Percentiles rank a stretch among this genome's conserved stretches.
These are phyloP conservation scores for Rosa persica DNA, from an alignment of 306 rosid genomes.

Conservation along the genomic window DNA sequence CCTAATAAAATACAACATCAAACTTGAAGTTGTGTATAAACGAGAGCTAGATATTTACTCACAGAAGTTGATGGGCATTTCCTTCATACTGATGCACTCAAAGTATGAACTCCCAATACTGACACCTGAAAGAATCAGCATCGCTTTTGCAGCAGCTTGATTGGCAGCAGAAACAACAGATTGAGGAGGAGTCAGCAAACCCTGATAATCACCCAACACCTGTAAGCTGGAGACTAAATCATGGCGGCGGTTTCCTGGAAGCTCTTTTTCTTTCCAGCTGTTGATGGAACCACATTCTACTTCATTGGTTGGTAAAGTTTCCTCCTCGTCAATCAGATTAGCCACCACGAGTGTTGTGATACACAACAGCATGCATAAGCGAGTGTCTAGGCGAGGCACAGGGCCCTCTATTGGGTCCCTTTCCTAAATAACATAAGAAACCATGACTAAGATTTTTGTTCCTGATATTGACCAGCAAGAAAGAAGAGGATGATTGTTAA, in stretches of 20 bases:
- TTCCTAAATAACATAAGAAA: slow-evolving; percentile 44
- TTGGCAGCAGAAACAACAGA: slow-evolving; percentile 65
- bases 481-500: background rate
- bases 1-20: background rate
- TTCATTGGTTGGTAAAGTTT: slow-evolving; percentile 45
- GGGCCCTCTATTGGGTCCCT: slow-evolving; percentile 99
- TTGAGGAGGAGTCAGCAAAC: slow-evolving; percentile 81
- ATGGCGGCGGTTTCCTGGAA: slow-evolving; percentile 55
- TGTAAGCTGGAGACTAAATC: slow-evolving; percentile 78
- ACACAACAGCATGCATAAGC: slow-evolving; percentile 84
- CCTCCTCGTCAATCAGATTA: slow-evolving; percentile 87
- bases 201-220: slow-evolving; percentile 80
- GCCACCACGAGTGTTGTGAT: slow-evolving; percentile 79
- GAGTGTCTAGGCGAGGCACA: slow-evolving; percentile 88
- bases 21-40: slow-evolving; percentile 12
- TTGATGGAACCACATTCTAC: slow-evolving; percentile 43
- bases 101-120: slow-evolving; percentile 65
- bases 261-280: slow-evolving; percentile 56
- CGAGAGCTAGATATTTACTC: slow-evolving; percentile 40
- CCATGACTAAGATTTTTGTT: background rate
- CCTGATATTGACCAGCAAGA: slow-evolving; percentile 1
- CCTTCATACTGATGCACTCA: slow-evolving; percentile 67
- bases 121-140: slow-evolving; percentile 77
- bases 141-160: slow-evolving; percentile 94
- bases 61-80: slow-evolving; percentile 76